These are phyloP conservation scores for Cucurbitaria berberidis DNA, from an alignment of 2,329 filamentous ascomycete species.

Conservation along the genomic window DNA sequence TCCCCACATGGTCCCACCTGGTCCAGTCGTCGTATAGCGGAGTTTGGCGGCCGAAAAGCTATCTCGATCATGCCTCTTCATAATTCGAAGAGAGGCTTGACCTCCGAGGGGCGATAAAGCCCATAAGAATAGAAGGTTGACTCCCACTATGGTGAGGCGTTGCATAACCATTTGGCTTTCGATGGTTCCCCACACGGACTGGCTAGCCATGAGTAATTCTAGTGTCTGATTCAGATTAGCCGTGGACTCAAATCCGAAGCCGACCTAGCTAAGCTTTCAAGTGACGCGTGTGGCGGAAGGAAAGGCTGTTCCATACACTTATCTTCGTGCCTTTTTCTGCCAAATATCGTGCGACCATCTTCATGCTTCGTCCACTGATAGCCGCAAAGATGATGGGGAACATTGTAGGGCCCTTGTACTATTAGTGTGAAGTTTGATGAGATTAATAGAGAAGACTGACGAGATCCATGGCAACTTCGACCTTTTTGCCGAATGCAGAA, in stretches of 20 bases:
- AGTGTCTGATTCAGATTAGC: slow-evolving; percentile 31
- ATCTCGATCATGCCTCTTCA: slow-evolving; percentile 17
- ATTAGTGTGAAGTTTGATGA: not conserved
- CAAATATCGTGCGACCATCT: slow-evolving; percentile 44
- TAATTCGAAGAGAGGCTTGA: slow-evolving; percentile 44
- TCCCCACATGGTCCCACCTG: slow-evolving; percentile 21
- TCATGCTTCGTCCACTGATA: slow-evolving; percentile 43
- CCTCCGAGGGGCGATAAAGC: slow-evolving; percentile 46
- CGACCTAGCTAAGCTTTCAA: not conserved
- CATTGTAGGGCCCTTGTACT: slow-evolving; percentile 39
- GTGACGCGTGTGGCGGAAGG: too few relatives aligned
- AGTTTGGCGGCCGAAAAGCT: slow-evolving; percentile 13
- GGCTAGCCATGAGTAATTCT: slow-evolving; percentile 46
- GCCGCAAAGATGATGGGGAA: slow-evolving; percentile 48
- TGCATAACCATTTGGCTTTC: slow-evolving; percentile 44
- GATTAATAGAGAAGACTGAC: slow-evolving; percentile 13
- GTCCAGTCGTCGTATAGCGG: slow-evolving; percentile 39
- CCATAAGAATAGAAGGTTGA: slow-evolving; percentile 44
- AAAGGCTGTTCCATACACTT: slow-evolving; percentile 24
- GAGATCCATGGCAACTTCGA: slow-evolving; percentile 34
- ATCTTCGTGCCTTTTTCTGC: slow-evolving; percentile 43
- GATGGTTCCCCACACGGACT: slow-evolving; percentile 47
- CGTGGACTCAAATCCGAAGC: not conserved
- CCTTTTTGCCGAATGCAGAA: slow-evolving; percentile 34
- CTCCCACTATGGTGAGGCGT: slow-evolving; percentile 38